Base-by-base conservation (phyloP, 139 green algal genomes). In the Tetraselmis striata region DNA sequence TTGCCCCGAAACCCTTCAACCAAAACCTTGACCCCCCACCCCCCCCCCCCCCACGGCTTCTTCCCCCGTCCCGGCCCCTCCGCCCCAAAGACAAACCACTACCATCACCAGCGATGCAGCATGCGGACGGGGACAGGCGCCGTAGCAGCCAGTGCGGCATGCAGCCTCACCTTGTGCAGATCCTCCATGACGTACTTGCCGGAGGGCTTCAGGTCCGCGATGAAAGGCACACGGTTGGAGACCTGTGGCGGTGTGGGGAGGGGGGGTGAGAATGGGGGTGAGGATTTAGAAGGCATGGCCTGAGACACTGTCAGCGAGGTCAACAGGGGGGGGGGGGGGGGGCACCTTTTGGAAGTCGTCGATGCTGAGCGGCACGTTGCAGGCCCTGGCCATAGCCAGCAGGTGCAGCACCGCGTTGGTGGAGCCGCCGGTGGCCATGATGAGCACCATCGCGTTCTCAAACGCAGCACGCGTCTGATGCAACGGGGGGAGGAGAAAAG, bases 111-210 rank as follows among this genome's bases (percentile, higher is more conserved):
- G n/a, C n/a, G n/a, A n/a, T n/a, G n/a, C n/a, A n/a, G n/a, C n/a
- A n/a, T n/a, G n/a, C n/a, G n/a, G n/a, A n/a, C n/a, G n/a, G n/a
- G n/a, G n/a, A n/a, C n/a, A n/a, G n/a, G n/a, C n/a, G n/a, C n/a
- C n/a, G n/a, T n/a, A n/a, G n/a, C n/a, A n/a, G n/a, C n/a, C n/a
- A n/a, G n/a, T n/a, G n/a, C n/a, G n/a, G n/a, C n/a, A n/a, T n/a
- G 45, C 45, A 18, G 45, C 5, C 77, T 75, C 83, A 95, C 92
- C 89, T 96, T 96, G 92, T 99, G 96, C 32, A 99, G 31, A 82
- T 99, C 97, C 90, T 99, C 96, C 97, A 99, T 99, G 23, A 99
- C 96, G 83, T 98, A 99, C 76, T 94, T 94, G 67, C 97, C 97
- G 5, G 80, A 92, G 22, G 97, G 97, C 89, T 98, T 98, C 59